Evolutionary conservation across 495 filamentous ascomycete species (phyloP), one percentile per base, ranked within the genome.

Genomic region (Durotheca rogersii): DNA sequence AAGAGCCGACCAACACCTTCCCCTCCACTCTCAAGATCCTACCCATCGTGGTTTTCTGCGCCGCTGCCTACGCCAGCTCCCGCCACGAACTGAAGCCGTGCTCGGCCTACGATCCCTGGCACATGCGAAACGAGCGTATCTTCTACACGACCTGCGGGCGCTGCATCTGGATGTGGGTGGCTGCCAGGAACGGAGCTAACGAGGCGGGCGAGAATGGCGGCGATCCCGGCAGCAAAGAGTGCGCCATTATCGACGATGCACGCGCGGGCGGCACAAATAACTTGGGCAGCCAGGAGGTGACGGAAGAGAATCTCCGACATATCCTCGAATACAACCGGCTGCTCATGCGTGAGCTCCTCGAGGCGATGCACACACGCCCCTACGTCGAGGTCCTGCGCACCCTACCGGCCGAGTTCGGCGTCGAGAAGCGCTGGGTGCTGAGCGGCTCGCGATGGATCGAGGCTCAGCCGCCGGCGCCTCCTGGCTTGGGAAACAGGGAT

Each of bases 131-230:
- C 12, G 56, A 59, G 32, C 49, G 56, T 10, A 17, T 59, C 1
- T 59, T 37, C 41, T 59, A 20, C 20, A 27, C 45, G 3, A 37
- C 3, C 1, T 59, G 56, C 35, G 20, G 23, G 23, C 23, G 23
- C 23, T 27, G 4, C 23, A 4, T 9, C 23, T 27, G 4, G 4
- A 27, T 4, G 4, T 4, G 23, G 4, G 23, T 4, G 9, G 23
- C 4, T 9, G 23, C 23, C 4, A 27, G 9, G 23, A 27, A 27
- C 4, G 23, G 9, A 27, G 4, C 4, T 4, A 9, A 27, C 4
- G 23, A 27, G 4, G 23, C 4, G 9, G 23, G 4, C 9, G 23
- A 27, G 9, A 9, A 27, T 9, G 7, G 12, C 7, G 29, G 14
- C 17, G 23, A n/a, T n/a, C n/a, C n/a, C n/a, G n/a, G n/a, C n/a